Evolutionary conservation across 2,329 filamentous ascomycete species (phyloP).

Genomic region (Trematosphaeria pertusa): DNA sequence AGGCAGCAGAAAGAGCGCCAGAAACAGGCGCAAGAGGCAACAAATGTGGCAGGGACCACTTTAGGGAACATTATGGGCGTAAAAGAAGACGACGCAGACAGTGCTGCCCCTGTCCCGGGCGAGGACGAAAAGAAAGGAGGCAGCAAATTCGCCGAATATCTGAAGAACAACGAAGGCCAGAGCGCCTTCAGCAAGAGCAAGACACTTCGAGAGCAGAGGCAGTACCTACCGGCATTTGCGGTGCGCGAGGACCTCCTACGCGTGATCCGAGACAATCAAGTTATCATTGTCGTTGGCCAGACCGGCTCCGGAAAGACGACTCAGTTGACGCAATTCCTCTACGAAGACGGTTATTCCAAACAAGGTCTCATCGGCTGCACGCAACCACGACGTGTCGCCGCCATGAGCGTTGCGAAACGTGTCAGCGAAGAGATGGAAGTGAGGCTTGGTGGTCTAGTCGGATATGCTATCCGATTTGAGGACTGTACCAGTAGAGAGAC

Average conservation of each 20-base stretch:
- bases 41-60: conserved; percentile 88
- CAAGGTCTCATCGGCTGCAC: conserved; percentile 94
- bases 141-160: conserved; percentile 86
- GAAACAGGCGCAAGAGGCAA: conserved; percentile 93
- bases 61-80: conserved; percentile 95
- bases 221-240: conserved; percentile 93
- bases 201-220: conserved; percentile 85
- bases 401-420: conserved; percentile 98
- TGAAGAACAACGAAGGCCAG: conserved; percentile 83
- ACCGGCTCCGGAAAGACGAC: conserved; percentile 98
- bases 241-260: conserved; percentile 91
- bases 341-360: conserved; percentile 92
- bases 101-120: conserved; percentile 76
- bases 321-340: conserved; percentile 92
- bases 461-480: conserved; percentile 97
- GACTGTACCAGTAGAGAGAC: conserved; percentile 97
- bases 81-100: conserved; percentile 89
- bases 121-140: conserved; percentile 72
- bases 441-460: conserved; percentile 82
- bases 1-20: conserved; percentile 92
- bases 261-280: conserved; percentile 95
- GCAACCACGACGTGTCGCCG: conserved; percentile 92
- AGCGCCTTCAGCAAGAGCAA: conserved; percentile 95
- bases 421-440: conserved; percentile 99
- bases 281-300: conserved; percentile 95